A percentile compares a stretch with the other conserved stretches of the same genome.
Conservation (phyloP, 169 alveolate species). For the Pseudocohnilembus persalinus region DNA sequence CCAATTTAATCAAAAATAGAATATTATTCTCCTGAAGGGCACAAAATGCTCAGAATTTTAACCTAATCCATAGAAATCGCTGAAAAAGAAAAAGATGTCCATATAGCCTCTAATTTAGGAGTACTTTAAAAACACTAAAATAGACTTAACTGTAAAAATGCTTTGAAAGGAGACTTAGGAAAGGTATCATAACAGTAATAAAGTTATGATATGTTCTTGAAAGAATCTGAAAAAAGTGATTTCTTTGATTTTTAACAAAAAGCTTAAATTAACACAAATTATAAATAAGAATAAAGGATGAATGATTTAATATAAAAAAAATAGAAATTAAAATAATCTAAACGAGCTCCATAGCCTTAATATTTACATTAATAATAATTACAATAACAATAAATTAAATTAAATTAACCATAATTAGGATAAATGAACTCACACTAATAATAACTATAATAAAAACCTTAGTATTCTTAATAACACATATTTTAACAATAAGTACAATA, state of each 20-base stretch:
- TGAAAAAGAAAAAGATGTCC: constrained; percentile 54
- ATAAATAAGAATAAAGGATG: too few species aligned
- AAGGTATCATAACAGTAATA: too few species aligned
- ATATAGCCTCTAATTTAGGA: background rate
- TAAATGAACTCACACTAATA: too few species aligned
- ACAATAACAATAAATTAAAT: too few species aligned
- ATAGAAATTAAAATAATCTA: too few species aligned
- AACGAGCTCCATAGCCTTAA: too few species aligned
- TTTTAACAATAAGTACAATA: too few species aligned
- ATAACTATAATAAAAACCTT: too few species aligned
- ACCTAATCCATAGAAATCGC: constrained; percentile 54
- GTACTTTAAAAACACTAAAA: background rate
- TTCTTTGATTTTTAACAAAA: background rate
- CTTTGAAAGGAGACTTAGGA: background rate
- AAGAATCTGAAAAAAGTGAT: background rate
- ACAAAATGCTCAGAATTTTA: constrained; percentile 71
- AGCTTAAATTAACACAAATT: background rate
- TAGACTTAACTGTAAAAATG: background rate
- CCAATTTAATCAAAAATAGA: constrained; percentile 67
- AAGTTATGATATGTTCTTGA: too few species aligned
- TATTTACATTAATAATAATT: too few species aligned
- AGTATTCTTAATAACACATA: too few species aligned
- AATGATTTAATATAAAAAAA: background rate
- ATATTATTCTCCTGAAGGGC: constrained; percentile 62
- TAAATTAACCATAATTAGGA: too few species aligned